Conservation (phyloP, 768 basidiomycete genomes). For the Trametes meyenii region DNA sequence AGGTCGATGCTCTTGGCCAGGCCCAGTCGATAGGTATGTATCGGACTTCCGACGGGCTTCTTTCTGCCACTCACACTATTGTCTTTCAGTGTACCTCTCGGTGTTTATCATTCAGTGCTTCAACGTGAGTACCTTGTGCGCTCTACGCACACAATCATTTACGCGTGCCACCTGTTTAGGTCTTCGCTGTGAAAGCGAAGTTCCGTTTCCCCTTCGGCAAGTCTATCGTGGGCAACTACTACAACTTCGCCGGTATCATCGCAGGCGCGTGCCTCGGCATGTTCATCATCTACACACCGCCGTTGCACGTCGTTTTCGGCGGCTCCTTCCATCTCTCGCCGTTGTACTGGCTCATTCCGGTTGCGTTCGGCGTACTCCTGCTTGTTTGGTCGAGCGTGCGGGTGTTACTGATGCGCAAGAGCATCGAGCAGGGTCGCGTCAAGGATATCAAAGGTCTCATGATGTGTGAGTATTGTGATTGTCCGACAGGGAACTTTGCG, state of each 20-base stretch:
- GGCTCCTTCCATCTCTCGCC: slow-evolving; percentile 60
- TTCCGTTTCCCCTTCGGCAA: slow-evolving; percentile 67
- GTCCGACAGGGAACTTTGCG: background rate
- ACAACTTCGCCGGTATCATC: slow-evolving; percentile 66
- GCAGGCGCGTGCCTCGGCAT: slow-evolving; percentile 64
- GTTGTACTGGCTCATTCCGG: slow-evolving; percentile 69
- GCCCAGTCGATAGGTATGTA: slow-evolving; percentile 61
- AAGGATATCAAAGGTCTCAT: slow-evolving; percentile 68
- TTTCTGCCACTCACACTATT: background rate
- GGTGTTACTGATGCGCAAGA: slow-evolving; percentile 58
- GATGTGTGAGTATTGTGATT: slow-evolving; percentile 59
- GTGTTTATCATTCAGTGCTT: slow-evolving; percentile 72
- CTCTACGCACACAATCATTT: background rate
- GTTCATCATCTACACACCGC: slow-evolving; percentile 71
- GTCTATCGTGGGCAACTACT: slow-evolving; percentile 56
- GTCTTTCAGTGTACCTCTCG: slow-evolving; percentile 54
- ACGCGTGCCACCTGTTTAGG: slow-evolving; percentile 34
- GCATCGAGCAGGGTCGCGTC: slow-evolving; percentile 55
- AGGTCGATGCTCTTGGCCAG: slow-evolving; percentile 60
- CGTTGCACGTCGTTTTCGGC: slow-evolving; percentile 69
- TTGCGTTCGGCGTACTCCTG: slow-evolving; percentile 58
- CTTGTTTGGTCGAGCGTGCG: slow-evolving; percentile 61
- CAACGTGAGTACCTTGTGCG: slow-evolving; percentile 44
- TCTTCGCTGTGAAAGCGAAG: slow-evolving; percentile 68
- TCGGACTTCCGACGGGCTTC: background rate